These are phyloP conservation scores for Plasmodium malariae DNA, from an alignment of 169 alveolate genomes.

Conservation along the genomic window DNA sequence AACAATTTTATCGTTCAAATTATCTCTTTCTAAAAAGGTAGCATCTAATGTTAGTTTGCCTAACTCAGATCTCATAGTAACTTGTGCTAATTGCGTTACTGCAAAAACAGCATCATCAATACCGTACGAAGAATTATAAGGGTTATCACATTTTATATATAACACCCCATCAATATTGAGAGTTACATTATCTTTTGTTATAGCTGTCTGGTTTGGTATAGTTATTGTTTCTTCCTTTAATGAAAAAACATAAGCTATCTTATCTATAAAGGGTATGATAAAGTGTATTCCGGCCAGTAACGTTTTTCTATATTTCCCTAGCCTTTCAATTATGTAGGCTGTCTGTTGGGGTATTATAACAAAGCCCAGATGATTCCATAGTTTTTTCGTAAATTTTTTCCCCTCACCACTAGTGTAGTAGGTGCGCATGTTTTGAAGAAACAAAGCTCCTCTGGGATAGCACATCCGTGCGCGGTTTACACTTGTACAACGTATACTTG, in stretches of 20 bases:
- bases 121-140: slow-evolving; percentile 94
- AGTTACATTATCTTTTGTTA: slow-evolving; percentile 95
- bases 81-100: slow-evolving; percentile 94
- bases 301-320: slow-evolving; percentile 91
- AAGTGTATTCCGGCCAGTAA: slow-evolving; percentile 94
- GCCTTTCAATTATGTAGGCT: slow-evolving; percentile 92
- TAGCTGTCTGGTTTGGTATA: slow-evolving; percentile 94
- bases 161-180: slow-evolving; percentile 96
- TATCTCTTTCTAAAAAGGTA: slow-evolving; percentile 95
- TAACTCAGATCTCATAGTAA: slow-evolving; percentile 97
- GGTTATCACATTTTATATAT: slow-evolving; percentile 91
- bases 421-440: neutral
- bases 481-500: too few species aligned
- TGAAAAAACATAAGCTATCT: slow-evolving; percentile 93
- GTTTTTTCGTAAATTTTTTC: slow-evolving; percentile 32
- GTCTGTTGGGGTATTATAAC: slow-evolving; percentile 95
- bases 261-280: slow-evolving; percentile 93
- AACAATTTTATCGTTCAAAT: slow-evolving; percentile 92
- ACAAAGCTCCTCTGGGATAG: too few species aligned
- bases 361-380: slow-evolving; percentile 82
- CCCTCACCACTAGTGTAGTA: slow-evolving; percentile 66
- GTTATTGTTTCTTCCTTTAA: slow-evolving; percentile 94
- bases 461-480: neutral
- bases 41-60: slow-evolving; percentile 96
- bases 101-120: slow-evolving; percentile 95